Percentiles rank a stretch among this genome's conserved stretches.
Evolutionary conservation across 805 yeast species (phyloP).

Genomic region (Candida xyloterini): DNA sequence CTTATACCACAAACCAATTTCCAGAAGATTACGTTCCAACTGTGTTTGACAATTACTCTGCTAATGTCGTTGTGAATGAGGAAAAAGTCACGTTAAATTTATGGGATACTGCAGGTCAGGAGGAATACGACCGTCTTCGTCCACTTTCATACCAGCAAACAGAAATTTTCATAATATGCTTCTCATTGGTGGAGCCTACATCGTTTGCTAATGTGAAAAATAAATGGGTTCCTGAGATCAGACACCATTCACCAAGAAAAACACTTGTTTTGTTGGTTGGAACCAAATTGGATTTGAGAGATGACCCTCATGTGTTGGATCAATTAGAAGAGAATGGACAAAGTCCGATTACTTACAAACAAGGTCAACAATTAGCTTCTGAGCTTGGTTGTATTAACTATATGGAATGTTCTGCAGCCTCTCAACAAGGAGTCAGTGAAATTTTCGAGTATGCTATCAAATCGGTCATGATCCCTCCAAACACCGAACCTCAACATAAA

Average conservation of each 20-base stretch:
- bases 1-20: slow-evolving; percentile 88
- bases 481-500: slow-evolving; percentile 3
- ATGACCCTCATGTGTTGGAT: slow-evolving; percentile 71
- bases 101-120: slow-evolving; percentile 97
- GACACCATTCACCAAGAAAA: slow-evolving; percentile 76
- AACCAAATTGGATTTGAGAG: slow-evolving; percentile 84
- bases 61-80: slow-evolving; percentile 77
- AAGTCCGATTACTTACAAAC: slow-evolving; percentile 58
- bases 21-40: slow-evolving; percentile 94
- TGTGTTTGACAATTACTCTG: slow-evolving; percentile 88
- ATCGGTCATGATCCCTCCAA: slow-evolving; percentile 57
- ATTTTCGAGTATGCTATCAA: slow-evolving; percentile 82
- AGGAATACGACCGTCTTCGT: slow-evolving; percentile 84
- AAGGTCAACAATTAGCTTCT: slow-evolving; percentile 65
- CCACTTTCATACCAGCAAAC: slow-evolving; percentile 92
- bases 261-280: slow-evolving; percentile 74
- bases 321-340: slow-evolving; percentile 61
- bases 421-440: slow-evolving; percentile 81
- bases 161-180: slow-evolving; percentile 82
- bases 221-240: slow-evolving; percentile 84
- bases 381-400: slow-evolving; percentile 72
- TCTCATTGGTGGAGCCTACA: slow-evolving; percentile 76
- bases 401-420: slow-evolving; percentile 87
- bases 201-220: slow-evolving; percentile 77
- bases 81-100: slow-evolving; percentile 81